These are phyloP conservation scores for Iris macrosiphon DNA, from an alignment of 106 monocot species.

Conservation along the genomic window DNA sequence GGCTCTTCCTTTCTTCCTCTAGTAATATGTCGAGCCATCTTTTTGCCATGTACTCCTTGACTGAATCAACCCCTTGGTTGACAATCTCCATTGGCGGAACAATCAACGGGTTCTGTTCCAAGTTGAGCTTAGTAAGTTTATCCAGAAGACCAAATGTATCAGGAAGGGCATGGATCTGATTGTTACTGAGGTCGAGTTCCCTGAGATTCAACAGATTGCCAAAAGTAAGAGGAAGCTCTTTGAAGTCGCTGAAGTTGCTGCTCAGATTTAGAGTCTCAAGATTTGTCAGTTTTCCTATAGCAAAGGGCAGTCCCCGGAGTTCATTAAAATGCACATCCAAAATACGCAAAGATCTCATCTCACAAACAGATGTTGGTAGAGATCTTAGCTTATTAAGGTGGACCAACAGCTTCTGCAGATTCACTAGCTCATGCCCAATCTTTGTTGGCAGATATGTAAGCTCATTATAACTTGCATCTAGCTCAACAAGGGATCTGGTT, in stretches of 20 bases:
- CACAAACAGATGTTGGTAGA: conserved; percentile 74
- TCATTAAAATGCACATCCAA: conserved; percentile 94
- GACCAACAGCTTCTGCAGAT: conserved; percentile 61
- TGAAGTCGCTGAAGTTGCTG: conserved; percentile 85
- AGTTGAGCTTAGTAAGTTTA: conserved; percentile 48
- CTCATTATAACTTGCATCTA: conserved; percentile 80
- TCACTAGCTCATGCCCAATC: conserved; percentile 64
- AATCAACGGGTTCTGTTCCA: conserved; percentile 14
- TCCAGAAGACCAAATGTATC: conserved; percentile 63
- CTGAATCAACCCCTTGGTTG: conserved; percentile 44
- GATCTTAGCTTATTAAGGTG: conserved; percentile 87
- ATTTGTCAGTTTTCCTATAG: conserved; percentile 65
- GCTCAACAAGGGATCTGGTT: conserved; percentile 77
- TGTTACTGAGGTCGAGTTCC: conserved; percentile 90
- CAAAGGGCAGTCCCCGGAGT: conserved; percentile 57
- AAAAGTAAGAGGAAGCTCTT: conserved; percentile 63
- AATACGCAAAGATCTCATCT: conserved; percentile 51
- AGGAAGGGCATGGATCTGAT: conserved; percentile 81
- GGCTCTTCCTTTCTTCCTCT: conserved; percentile 41
- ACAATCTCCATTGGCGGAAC: conserved; percentile 64
- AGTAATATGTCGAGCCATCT: conserved; percentile 9
- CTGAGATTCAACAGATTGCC: conserved; percentile 62
- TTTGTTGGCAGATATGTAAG: conserved; percentile 80
- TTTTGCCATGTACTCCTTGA: conserved; percentile 42
- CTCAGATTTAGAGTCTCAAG: conserved; percentile 72